Evolutionary conservation across 257 asterid species (phyloP), one percentile per base, ranked within the genome.

Genomic region (Nicotiana tabacum): DNA sequence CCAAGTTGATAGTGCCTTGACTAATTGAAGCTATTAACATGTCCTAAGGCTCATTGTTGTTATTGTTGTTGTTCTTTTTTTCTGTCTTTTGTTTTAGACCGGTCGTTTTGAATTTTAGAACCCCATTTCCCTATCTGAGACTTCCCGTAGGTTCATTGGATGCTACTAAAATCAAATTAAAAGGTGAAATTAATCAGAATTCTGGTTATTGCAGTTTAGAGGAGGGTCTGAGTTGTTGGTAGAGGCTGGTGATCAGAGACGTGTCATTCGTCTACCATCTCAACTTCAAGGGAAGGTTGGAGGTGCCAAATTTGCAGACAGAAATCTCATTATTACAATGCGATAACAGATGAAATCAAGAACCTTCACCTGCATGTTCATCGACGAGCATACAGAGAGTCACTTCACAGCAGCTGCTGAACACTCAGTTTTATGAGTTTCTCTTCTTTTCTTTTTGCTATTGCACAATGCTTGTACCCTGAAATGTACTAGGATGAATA

Each of bases 171-270:
- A 24, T 13, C 79, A 72, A 72, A 46, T 16, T 1, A 24, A 64
- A 80, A 17, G 64, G 72, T 29, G 77, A 64, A 27, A 66, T 66
- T 53, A 12, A 81, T 53, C 21, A 30, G 55, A 70, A 7, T 37
- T 81, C 79, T 84, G 21, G 30, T 67, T 67, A 68, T 81, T 89
- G 90, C 94, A 96, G 99, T 96, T 92, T 82, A 87, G 98, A 85
- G 99, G 98, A 69, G 97, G 98, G 60, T 91, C 95, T 0, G 99
- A 96, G 85, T 83, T 96, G 88, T 82, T 96, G 87, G 94, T 94
- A 24, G 99, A 96, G 89, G 98, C 98, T 37, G 99, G 99, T 12
- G 98, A 96, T 85, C 98, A 96, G 64, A 93, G 98, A 88, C 95
- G 98, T 5, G 91, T 88, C 48, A 89, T 96, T 85, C 92, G 51